Evolutionary conservation across 2,329 filamentous ascomycete species (phyloP).

Genomic region (Nemania sp.): DNA sequence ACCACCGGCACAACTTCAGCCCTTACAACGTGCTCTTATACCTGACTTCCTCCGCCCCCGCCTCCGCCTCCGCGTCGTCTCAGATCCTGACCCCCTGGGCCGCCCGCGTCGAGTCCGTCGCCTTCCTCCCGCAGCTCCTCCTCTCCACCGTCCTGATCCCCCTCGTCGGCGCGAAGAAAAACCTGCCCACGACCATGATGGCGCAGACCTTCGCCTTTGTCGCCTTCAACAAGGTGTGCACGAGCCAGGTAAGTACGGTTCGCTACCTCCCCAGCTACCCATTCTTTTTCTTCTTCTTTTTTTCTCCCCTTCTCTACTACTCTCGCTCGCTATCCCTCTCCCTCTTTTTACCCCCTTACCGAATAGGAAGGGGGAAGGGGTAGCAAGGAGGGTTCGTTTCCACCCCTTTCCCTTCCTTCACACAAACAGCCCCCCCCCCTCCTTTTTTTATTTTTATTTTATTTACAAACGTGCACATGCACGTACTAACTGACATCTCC

Average conservation of each 20-base stretch:
- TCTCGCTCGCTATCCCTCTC: background rate
- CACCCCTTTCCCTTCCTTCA: background rate
- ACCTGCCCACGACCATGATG: slow-evolving; percentile 83
- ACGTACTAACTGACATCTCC: no score
- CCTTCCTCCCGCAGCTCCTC: slow-evolving; percentile 85
- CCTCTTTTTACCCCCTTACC: no score
- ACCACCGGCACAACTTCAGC: slow-evolving; percentile 98
- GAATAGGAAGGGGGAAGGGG: no score
- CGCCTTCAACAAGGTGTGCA: slow-evolving; percentile 98
- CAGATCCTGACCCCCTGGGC: background rate
- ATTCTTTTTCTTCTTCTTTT: background rate
- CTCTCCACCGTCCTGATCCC: slow-evolving; percentile 79
- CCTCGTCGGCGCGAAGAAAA: slow-evolving; percentile 75
- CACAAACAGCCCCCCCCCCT: background rate
- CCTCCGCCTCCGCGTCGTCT: slow-evolving; percentile 25
- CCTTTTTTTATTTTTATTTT: background rate
- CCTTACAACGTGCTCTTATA: slow-evolving; percentile 94
- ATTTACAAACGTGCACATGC: background rate
- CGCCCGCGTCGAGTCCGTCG: slow-evolving; percentile 71
- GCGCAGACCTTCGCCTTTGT: slow-evolving; percentile 98
- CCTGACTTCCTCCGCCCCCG: slow-evolving; percentile 68
- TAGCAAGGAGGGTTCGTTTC: no score
- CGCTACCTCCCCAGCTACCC: no score
- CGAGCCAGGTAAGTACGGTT: slow-evolving; percentile 74
- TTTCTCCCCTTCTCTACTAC: background rate